A percentile compares a stretch with the other conserved stretches of the same genome.
Conservation (phyloP, 2,329 filamentous ascomycete genomes). For the Geosmithia flava region DNA sequence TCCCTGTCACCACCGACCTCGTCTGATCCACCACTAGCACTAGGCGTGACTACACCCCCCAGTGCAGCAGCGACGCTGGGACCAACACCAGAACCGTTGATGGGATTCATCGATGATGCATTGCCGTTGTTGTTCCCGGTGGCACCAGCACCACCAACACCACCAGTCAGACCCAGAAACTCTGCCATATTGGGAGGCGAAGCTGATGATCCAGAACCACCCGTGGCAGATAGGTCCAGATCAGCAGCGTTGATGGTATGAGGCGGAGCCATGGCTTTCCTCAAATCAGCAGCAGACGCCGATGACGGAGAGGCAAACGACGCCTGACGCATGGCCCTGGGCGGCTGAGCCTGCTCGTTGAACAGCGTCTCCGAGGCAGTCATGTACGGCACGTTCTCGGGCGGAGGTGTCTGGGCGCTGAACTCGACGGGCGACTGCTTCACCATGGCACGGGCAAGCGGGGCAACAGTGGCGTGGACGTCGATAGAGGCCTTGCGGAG, state of each 20-base stretch:
- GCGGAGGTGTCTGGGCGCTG: slow-evolving; percentile 37
- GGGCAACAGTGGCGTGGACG: slow-evolving; percentile 23
- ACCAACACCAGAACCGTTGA: not conserved
- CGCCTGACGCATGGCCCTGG: not conserved
- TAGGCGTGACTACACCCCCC: slow-evolving; percentile 28
- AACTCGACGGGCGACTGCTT: slow-evolving; percentile 23
- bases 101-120: no score
- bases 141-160: no score
- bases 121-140: no score
- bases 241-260: slow-evolving; percentile 23
- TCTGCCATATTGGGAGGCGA: not conserved
- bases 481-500: slow-evolving; percentile 79
- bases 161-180: no score
- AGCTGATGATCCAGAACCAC: not conserved
- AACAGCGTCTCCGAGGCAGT: slow-evolving; percentile 26
- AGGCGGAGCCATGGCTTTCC: slow-evolving; percentile 19
- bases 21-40: slow-evolving; percentile 30
- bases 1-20: slow-evolving; percentile 16
- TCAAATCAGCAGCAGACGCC: not conserved
- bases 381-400: slow-evolving; percentile 34
- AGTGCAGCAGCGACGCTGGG: not conserved
- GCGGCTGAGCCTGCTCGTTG: slow-evolving; percentile 11
- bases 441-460: slow-evolving; percentile 16
- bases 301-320: slow-evolving; percentile 1
- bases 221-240: slow-evolving; percentile 18